Evolutionary conservation across 495 filamentous ascomycete species (phyloP), one percentile per base, ranked within the genome.

Genomic region (Hypoxylon fragiforme): DNA sequence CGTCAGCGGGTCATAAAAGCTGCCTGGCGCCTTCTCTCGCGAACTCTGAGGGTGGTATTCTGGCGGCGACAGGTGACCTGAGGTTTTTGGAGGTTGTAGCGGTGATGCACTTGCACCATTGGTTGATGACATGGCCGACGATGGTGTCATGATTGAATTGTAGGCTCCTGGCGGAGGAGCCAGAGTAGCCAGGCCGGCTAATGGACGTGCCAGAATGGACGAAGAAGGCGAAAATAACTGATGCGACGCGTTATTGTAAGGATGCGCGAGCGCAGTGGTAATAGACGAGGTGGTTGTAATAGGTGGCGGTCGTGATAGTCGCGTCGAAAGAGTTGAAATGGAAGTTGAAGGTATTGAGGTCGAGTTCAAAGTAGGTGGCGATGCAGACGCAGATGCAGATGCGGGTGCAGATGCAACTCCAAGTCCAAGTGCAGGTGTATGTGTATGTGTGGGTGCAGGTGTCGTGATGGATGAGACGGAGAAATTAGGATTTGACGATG

Each of bases 1-100:
- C 13, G 77, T 74, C 15, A 77, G 78, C 19, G 79, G 80, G 53
- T 83, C 80, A 69, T 83, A 83, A 64, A 80, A 81, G 60, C 73
- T 74, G 50, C 76, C 72, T 26, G 70, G 46, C 7, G 52, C 57
- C 57, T 78, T 78, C 38, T 81, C 77, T 64, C 73, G 75, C 19
- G 60, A 50, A 0, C 64, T 60, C 34, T 68, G 70, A 44, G 68
- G 73, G 44, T 69, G 73, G 47, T 70, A 71, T 45, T 72, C 70
- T 3, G 68, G 36, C 37, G 68, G 71, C n/a, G 70, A 60, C 12
- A 64, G 56, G 21, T 64, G 60, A 9, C 60, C 50, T 2, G 60
- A 54, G 3, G 63, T 60, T 39, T 66, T 66, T 24, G 66, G 65
- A 40, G 62, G 50, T 39, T 68, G 65, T 41, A 68, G 31, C 30